Evolutionary conservation across 495 filamentous ascomycete genomes (phyloP).

Genomic region (Hypoxylon lenormandii): DNA sequence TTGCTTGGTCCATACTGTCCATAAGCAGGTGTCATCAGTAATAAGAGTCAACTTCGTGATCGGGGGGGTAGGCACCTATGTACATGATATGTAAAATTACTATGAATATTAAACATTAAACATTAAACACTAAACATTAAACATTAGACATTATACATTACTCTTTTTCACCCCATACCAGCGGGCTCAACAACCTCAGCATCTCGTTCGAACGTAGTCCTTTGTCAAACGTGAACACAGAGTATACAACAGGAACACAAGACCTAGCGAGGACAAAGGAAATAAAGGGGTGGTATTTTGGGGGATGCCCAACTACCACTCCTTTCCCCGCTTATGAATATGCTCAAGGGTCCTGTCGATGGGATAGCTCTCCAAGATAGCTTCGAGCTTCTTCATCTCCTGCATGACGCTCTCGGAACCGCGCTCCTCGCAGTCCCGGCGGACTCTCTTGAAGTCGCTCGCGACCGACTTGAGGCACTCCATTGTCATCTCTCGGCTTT

Average conservation of each 20-base stretch:
- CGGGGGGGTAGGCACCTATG: no score
- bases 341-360: no score
- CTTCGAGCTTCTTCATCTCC: background rate
- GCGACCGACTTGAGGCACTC: no score
- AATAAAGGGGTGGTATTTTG: no score
- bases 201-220: no score
- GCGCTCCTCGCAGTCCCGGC: background rate
- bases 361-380: background rate
- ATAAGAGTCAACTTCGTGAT: no score
- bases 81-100: background rate
- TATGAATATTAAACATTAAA: slow-evolving; percentile 1
- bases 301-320: background rate
- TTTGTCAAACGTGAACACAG: no score
- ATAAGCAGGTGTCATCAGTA: no score
- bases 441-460: background rate
- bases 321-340: background rate
- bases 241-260: no score
- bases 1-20: no score
- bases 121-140: background rate
- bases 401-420: background rate
- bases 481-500: background rate
- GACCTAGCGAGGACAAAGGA: no score
- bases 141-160: background rate
- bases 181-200: background rate
- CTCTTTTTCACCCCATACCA: no score